Evolutionary conservation across 257 asterid species (phyloP).

Genomic region (Solanum ahanhuiri): DNA sequence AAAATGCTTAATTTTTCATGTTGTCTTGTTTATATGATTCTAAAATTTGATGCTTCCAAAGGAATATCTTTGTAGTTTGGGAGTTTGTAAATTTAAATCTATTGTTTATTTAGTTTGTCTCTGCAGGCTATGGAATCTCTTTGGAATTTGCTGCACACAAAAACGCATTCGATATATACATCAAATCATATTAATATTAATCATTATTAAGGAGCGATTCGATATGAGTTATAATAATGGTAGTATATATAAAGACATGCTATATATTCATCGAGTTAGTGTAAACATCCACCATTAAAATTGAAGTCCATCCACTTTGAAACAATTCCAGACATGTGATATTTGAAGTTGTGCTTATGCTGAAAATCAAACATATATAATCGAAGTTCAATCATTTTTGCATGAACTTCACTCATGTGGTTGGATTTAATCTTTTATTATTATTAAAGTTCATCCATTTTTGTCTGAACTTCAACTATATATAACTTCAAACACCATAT

Average conservation of each 20-base stretch:
- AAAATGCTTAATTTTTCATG: not conserved
- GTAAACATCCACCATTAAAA: not conserved
- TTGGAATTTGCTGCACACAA: not conserved
- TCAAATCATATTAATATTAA: not conserved
- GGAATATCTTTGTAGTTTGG: not conserved
- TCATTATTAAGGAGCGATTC: not conserved
- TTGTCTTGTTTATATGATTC: not conserved
- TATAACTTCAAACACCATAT: not conserved
- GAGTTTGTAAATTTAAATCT: not conserved
- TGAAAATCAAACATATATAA: not conserved
- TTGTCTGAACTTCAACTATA: not conserved
- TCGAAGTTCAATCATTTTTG: not conserved
- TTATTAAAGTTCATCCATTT: not conserved
- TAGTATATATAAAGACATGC: not conserved
- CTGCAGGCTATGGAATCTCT: constrained; percentile 2
- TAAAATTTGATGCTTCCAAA: not conserved
- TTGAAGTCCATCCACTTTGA: not conserved
- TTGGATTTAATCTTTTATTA: too few relatives aligned
- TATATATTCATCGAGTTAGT: not conserved
- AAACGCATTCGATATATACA: not conserved
- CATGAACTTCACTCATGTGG: not conserved
- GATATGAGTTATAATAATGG: not conserved
- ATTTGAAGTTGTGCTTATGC: not conserved
- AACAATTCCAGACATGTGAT: not conserved
- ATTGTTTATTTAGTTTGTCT: not conserved